phyloP scores from a whole-genome alignment of 306 rosid genomes.

The Mimosa bimucronata region DNA sequence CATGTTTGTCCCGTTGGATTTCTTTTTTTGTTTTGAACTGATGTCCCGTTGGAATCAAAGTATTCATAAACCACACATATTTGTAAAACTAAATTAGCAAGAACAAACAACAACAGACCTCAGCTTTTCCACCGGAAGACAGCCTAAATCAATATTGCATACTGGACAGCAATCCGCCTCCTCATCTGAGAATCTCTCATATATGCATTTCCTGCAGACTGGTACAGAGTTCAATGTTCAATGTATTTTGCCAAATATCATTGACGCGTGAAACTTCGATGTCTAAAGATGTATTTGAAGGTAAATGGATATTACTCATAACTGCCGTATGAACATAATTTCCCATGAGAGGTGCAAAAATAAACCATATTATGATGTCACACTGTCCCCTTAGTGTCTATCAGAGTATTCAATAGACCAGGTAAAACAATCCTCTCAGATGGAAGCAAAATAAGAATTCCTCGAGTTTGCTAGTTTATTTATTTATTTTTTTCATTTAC shows the following conservation, averaged over 20 bases:
- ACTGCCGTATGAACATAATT: background rate
- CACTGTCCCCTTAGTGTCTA: constrained; percentile 1
- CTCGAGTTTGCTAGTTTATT: background rate
- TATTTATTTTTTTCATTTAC: no score
- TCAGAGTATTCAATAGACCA: background rate
- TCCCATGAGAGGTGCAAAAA: background rate
- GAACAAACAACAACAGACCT: constrained; percentile 55
- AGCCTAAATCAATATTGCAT: constrained; percentile 87
- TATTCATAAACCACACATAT: constrained; percentile 24
- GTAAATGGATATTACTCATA: constrained; percentile 8
- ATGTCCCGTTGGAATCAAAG: constrained; percentile 12
- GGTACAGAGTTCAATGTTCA: constrained; percentile 41
- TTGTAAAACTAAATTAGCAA: constrained; percentile 14
- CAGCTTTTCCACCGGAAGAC: constrained; percentile 86
- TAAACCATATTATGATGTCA: background rate
- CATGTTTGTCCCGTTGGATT: constrained; percentile 11
- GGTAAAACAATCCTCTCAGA: background rate
- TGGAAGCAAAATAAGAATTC: background rate
- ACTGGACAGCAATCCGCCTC: constrained; percentile 86
- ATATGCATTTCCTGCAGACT: constrained; percentile 98
- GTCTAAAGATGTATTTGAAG: constrained; percentile 19
- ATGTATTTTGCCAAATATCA: constrained; percentile 36
- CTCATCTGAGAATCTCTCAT: constrained; percentile 80
- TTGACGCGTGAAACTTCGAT: background rate
- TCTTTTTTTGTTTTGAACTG: no score